Conservation (phyloP, 1,284 basidiomycete species). For the Sphagnurus paluster region DNA sequence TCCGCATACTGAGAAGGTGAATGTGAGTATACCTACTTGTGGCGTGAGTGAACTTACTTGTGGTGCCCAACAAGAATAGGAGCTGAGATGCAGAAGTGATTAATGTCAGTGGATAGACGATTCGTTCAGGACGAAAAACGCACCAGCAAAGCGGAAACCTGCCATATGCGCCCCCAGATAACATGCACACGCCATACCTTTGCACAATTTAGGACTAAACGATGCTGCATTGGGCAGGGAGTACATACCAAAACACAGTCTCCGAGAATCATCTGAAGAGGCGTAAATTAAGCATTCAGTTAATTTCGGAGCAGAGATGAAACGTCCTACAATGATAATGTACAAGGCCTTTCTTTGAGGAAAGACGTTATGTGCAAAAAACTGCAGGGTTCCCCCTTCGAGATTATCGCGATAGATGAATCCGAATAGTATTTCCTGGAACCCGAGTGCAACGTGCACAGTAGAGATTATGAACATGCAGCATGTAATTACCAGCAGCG, state of each 20-base stretch:
- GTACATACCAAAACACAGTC: conserved; percentile 22
- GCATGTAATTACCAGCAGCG: conserved; percentile 21
- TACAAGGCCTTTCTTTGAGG: conserved; percentile 25
- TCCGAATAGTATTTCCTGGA: conserved; percentile 23
- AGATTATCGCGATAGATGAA: conserved; percentile 20
- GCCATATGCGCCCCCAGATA: conserved; percentile 24
- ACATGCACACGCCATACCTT: conserved; percentile 28
- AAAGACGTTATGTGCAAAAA: conserved; percentile 23
- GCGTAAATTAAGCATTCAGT: not conserved
- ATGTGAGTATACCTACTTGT: not conserved
- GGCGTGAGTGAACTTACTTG: conserved; percentile 10
- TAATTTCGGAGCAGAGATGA: not conserved
- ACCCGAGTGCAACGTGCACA: conserved; percentile 21
- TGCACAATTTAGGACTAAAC: not conserved
- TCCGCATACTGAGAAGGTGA: conserved; percentile 18
- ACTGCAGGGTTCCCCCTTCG: conserved; percentile 18
- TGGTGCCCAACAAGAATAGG: conserved; percentile 22
- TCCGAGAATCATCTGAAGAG: conserved; percentile 22
- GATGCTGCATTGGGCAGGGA: not conserved
- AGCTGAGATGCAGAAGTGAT: too few species aligned
- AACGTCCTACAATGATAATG: conserved; percentile 24
- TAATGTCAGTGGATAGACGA: too few species aligned
- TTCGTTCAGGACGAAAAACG: too few species aligned
- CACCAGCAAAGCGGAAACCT: conserved; percentile 20
- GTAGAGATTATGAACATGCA: conserved; percentile 27